Conservation (phyloP, 106 monocot species). For the Dactylorhiza incarnata region DNA sequence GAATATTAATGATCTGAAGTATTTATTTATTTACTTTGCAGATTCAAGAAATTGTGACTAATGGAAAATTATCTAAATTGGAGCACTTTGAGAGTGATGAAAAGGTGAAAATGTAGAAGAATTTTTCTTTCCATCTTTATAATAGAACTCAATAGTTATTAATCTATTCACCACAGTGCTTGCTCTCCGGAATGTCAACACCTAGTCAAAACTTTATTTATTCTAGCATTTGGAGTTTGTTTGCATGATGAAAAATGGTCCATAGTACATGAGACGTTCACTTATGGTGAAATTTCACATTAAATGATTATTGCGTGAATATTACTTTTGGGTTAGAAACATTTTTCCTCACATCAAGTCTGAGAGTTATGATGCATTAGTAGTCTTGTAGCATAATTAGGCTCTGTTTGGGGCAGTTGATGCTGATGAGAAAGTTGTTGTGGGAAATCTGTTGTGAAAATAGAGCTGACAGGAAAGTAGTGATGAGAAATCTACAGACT, state of each 20-base stretch:
- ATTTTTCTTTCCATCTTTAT: neutral
- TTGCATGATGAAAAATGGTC: neutral
- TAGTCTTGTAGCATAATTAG: neutral
- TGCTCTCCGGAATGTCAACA: neutral
- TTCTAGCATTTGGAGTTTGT: neutral
- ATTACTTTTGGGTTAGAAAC: neutral
- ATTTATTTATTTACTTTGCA: slow-evolving; percentile 22
- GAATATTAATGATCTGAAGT: neutral
- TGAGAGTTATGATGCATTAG: neutral
- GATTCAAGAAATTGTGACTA: slow-evolving; percentile 87
- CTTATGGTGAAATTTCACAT: neutral
- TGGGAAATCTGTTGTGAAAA: no score
- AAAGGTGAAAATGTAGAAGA: slow-evolving; percentile 36
- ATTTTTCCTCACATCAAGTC: neutral
- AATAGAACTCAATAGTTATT: neutral
- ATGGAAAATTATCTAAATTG: slow-evolving; percentile 84
- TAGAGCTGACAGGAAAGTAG: no score
- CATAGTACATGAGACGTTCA: no score
- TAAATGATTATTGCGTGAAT: neutral
- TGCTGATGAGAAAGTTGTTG: no score
- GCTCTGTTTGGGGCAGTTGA: neutral
- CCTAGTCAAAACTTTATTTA: neutral
- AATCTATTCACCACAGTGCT: neutral
- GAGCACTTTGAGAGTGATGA: slow-evolving; percentile 96
- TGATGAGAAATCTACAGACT: no score